A percentile compares a stretch with the other conserved stretches of the same genome.
Evolutionary conservation across 2,329 filamentous ascomycete genomes (phyloP).

Genomic region (Torrubiella hemipterigena): DNA sequence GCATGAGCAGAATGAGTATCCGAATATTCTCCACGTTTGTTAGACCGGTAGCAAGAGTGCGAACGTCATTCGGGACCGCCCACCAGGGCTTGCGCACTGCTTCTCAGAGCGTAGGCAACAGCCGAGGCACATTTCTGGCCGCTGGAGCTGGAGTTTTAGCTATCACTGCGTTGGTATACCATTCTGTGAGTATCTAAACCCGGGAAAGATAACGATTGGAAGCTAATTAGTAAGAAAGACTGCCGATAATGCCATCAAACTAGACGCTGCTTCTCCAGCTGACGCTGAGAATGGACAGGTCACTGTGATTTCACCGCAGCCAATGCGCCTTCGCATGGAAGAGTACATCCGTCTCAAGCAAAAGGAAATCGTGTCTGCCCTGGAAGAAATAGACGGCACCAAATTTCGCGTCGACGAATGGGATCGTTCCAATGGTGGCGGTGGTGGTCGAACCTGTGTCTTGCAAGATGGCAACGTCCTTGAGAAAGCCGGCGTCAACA

Average conservation of each 20-base stretch:
- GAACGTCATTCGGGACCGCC: too few relatives aligned
- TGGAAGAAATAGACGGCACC: slow-evolving; percentile 74
- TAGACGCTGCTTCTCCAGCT: slow-evolving; percentile 62
- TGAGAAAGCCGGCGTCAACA: slow-evolving; percentile 94
- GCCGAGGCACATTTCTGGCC: too few relatives aligned
- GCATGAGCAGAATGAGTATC: too few relatives aligned
- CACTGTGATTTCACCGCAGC: slow-evolving; percentile 58
- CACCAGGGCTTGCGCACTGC: too few relatives aligned
- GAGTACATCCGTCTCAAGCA: slow-evolving; percentile 91
- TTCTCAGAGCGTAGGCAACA: too few relatives aligned
- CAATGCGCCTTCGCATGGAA: slow-evolving; percentile 98
- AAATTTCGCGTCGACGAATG: slow-evolving; percentile 78
- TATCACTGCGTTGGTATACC: too few relatives aligned
- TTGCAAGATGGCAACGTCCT: slow-evolving; percentile 94
- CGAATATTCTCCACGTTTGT: too few relatives aligned
- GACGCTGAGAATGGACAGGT: slow-evolving; percentile 72
- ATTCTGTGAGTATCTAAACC: too few relatives aligned
- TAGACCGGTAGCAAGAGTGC: too few relatives aligned
- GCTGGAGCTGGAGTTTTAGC: too few relatives aligned
- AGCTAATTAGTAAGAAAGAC: too few relatives aligned
- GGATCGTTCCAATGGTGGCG: slow-evolving; percentile 78
- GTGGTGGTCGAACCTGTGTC: slow-evolving; percentile 88
- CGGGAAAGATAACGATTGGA: too few relatives aligned
- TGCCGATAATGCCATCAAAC: slow-evolving; percentile 26
- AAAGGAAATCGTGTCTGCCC: slow-evolving; percentile 68